Evolutionary conservation across 805 yeast species (phyloP).

Genomic region (Starmerella floris): DNA sequence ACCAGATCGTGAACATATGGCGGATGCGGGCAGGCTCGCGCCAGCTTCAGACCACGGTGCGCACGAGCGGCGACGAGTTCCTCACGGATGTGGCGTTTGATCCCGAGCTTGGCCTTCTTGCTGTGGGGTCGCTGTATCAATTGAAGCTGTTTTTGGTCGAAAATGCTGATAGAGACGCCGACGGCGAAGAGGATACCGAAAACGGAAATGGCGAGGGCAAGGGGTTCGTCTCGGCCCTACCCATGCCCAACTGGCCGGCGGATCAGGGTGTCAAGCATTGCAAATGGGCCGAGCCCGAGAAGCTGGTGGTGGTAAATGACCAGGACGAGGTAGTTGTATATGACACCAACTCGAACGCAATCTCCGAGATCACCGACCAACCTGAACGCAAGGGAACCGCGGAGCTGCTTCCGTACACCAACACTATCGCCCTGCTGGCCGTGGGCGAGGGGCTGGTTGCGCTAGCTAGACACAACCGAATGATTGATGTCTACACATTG

Average conservation of each 20-base stretch:
- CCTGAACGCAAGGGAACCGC: not conserved
- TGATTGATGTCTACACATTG: conserved; percentile 38
- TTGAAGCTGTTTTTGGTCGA: conserved; percentile 53
- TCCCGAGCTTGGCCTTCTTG: conserved; percentile 48
- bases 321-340: conserved; percentile 22
- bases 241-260: conserved; percentile 1
- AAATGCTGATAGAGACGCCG: conserved; percentile 28
- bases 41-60: conserved; percentile 10
- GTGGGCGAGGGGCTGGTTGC: conserved; percentile 39
- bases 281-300: conserved; percentile 14
- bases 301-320: conserved; percentile 21
- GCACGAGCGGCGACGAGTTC: conserved; percentile 44
- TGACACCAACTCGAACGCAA: conserved; percentile 11
- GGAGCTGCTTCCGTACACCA: conserved; percentile 32
- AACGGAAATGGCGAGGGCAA: conserved; percentile 24
- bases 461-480: conserved; percentile 51
- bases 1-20: conserved; percentile 76
- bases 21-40: conserved; percentile 49
- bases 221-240: conserved; percentile 23
- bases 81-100: conserved; percentile 57
- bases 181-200: conserved; percentile 9
- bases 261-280: conserved; percentile 9
- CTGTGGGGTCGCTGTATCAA: conserved; percentile 55
- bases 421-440: conserved; percentile 41
- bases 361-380: conserved; percentile 8